Base-by-base conservation (phyloP, 2,329 filamentous ascomycete genomes). In the Penicillium sp. region DNA sequence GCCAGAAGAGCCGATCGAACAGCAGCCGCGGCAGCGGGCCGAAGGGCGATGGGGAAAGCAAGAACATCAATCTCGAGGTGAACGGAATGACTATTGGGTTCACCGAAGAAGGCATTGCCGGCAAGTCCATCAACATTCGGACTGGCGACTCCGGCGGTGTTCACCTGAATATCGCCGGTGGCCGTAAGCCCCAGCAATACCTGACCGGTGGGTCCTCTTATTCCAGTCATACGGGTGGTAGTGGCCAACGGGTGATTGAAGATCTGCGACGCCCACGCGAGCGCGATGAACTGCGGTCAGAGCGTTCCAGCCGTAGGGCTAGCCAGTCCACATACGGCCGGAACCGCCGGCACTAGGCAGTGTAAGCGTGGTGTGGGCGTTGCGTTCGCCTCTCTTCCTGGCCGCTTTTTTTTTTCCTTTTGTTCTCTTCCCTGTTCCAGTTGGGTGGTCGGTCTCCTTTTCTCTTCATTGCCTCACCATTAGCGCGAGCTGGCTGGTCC, bases 51-150 rank as follows among this genome's bases (percentile, higher is more conserved):
- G 70, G 50, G 1, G 53, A 71, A 10, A 62, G 68, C 40, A 66
- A 69, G 46, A 68, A 65, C 44, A 67, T 73, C 54, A 66, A 66
- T 42, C 69, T 73, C 56, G 65, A 59, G 13, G 65, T 73, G 56
- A 67, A 71, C 40, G 71, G 71, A 23, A 62, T 73, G 33, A 70
- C 65, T 27, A 70, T 73, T 54, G 68, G 62, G 41, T 67, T 73
- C 40, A 62, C 62, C 12, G 64, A 66, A 46, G 65, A 69, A 44
- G 61, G 65, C 24, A 59, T 72, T 23, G 65, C 62, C 3, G 66
- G 69, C 20, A 72, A 71, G 58, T 61, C 55, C 40, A 72, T 73
- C 56, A 72, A 65, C 48, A 54, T 73, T 33, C 66, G 67, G 20
- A 65, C 69, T 0, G 68, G 67, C 25, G 66, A 73, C 5, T 61